Conservation (phyloP, 495 filamentous ascomycete species). For the Neohortaea acidophila region DNA sequence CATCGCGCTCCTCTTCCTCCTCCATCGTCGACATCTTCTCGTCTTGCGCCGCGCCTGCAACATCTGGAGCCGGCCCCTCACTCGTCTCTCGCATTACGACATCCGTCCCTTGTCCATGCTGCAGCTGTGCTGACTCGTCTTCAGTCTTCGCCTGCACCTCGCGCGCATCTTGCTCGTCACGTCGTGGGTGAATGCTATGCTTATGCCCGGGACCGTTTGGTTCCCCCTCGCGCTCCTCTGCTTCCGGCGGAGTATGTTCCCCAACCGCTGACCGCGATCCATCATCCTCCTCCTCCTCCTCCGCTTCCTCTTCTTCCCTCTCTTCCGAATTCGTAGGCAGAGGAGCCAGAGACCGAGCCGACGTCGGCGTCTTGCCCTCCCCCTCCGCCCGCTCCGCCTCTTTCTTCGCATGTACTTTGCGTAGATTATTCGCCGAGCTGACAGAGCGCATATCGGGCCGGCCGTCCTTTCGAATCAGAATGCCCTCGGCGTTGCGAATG, state of each 20-base stretch:
- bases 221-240: conserved; percentile 2
- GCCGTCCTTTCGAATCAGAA: conserved; percentile 32
- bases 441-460: conserved; percentile 29
- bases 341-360: conserved; percentile 11
- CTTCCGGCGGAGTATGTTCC: background rate
- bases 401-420: conserved; percentile 29
- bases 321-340: conserved; percentile 3
- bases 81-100: conserved; percentile 2
- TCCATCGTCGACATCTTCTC: background rate
- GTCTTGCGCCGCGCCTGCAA: background rate
- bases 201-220: conserved; percentile 8
- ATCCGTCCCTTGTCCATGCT: background rate
- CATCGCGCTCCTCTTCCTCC: background rate
- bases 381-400: conserved; percentile 18
- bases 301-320: too few species aligned
- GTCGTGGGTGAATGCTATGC: conserved; percentile 8
- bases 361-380: conserved; percentile 12
- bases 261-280: conserved; percentile 1
- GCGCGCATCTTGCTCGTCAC: background rate
- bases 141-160: background rate
- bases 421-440: conserved; percentile 27
- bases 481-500: conserved; percentile 27
- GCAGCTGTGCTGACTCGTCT: background rate
- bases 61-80: background rate
- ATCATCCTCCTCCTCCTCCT: conserved; percentile 5